Evolutionary conservation across 352 stramenopile genomes (phyloP).

Genomic region (Nothophytophthora sp.): DNA sequence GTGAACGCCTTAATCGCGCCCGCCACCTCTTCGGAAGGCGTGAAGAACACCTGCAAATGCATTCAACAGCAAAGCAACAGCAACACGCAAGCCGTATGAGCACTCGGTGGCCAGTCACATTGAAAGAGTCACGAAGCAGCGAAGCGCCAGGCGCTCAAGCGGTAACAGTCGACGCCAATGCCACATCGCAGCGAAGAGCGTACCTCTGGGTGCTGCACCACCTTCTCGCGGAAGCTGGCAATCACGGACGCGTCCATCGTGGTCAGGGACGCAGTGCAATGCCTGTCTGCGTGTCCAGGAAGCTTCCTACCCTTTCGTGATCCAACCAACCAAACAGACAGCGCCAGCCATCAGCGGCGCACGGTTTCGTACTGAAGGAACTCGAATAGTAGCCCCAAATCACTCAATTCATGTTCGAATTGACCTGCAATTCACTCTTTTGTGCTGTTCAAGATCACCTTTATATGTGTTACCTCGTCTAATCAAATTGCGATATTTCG

Average conservation of each 20-base stretch:
- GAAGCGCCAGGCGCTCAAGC: too few species aligned
- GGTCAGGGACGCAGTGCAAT: conserved; percentile 8
- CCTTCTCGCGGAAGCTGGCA: conserved; percentile 62
- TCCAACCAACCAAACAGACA: conserved; percentile 26
- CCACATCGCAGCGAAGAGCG: neutral
- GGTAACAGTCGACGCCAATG: neutral
- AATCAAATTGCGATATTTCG: too few species aligned
- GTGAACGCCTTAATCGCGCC: conserved; percentile 70
- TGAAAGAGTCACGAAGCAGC: too few species aligned
- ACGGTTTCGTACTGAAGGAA: too few species aligned
- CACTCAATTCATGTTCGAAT: too few species aligned
- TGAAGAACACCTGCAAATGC: conserved; percentile 70
- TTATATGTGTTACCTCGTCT: too few species aligned
- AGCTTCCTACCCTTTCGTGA: conserved; percentile 37
- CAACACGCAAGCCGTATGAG: neutral
- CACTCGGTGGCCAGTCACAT: neutral
- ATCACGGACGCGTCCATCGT: conserved; percentile 65
- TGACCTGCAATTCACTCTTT: too few species aligned
- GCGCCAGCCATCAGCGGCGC: too few species aligned
- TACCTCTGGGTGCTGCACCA: conserved; percentile 75
- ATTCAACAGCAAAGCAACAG: neutral
- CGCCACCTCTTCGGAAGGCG: conserved; percentile 62
- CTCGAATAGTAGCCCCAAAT: too few species aligned
- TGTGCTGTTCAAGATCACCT: too few species aligned
- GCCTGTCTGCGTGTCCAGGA: conserved; percentile 20